Evolutionary conservation across 768 basidiomycete species (phyloP).

Genomic region (Tremella mesenterica): DNA sequence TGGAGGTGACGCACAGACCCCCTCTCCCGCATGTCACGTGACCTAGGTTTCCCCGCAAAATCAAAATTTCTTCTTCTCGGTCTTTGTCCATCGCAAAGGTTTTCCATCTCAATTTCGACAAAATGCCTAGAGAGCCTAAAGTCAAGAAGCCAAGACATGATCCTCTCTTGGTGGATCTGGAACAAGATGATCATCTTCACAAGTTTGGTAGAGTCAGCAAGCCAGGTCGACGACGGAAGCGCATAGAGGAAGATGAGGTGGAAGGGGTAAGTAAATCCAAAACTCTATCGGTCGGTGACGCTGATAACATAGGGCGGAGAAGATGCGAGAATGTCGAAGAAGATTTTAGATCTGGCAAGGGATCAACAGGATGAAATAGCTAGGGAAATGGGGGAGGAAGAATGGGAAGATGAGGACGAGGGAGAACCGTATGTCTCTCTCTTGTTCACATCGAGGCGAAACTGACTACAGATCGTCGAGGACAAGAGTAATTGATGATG

Average conservation of each 20-base stretch:
- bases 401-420: slow-evolving; percentile 32
- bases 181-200: slow-evolving; percentile 63
- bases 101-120: not conserved
- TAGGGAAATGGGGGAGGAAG: slow-evolving; percentile 30
- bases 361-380: slow-evolving; percentile 87
- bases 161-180: slow-evolving; percentile 74
- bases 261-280: slow-evolving; percentile 47
- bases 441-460: not conserved
- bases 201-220: slow-evolving; percentile 69
- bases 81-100: too few species aligned
- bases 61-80: too few species aligned
- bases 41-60: too few species aligned
- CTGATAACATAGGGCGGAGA: slow-evolving; percentile 23
- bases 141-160: slow-evolving; percentile 55
- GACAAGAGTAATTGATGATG: slow-evolving; percentile 10
- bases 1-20: too few species aligned
- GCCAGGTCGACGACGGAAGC: slow-evolving; percentile 49
- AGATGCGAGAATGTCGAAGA: slow-evolving; percentile 55
- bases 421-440: slow-evolving; percentile 15
- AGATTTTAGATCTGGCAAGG: slow-evolving; percentile 83
- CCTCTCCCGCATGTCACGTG: too few species aligned
- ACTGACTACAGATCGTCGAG: slow-evolving; percentile 23
- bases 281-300: not conserved
- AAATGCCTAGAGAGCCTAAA: slow-evolving; percentile 29
- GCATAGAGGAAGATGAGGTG: slow-evolving; percentile 56